Conservation (phyloP, 1,284 basidiomycete species). For the Takashimella tepidaria region DNA sequence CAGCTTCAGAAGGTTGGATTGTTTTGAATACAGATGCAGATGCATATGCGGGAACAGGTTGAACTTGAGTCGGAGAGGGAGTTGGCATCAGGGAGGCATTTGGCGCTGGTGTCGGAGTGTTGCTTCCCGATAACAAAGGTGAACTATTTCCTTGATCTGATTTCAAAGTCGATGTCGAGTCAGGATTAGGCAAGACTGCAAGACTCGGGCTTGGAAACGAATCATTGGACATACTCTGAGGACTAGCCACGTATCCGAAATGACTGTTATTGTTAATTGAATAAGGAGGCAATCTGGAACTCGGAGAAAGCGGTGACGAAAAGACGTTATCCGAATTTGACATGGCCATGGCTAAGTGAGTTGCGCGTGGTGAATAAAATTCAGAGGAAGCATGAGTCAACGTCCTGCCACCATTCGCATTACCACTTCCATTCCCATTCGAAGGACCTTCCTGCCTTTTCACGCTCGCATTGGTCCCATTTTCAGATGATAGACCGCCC, state of each 20-base stretch:
- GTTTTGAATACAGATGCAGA: conserved; percentile 3
- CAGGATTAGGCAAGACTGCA: too few species aligned
- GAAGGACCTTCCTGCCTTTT: not conserved
- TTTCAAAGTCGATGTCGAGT: too few species aligned
- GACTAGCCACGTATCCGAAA: too few species aligned
- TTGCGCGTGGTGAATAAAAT: conserved; percentile 39
- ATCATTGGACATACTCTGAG: too few species aligned
- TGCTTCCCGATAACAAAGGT: not conserved
- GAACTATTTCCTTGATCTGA: too few species aligned
- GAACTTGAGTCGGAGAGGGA: too few species aligned
- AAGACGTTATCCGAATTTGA: not conserved
- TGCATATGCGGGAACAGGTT: not conserved
- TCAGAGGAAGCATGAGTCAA: conserved; percentile 26
- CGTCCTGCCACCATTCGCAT: not conserved
- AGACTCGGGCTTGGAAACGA: too few species aligned
- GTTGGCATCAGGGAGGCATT: too few species aligned
- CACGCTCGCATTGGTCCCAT: not conserved
- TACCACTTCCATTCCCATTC: not conserved
- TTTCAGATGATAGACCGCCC: not conserved
- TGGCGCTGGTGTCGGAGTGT: too few species aligned
- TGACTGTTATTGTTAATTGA: too few species aligned
- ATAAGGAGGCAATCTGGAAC: too few species aligned
- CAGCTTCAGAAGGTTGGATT: conserved; percentile 1
- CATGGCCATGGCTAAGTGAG: not conserved
- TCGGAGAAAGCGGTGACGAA: conserved; percentile 1